Base-by-base conservation (phyloP, 768 basidiomycete species). In the Tricholoma terreum region DNA sequence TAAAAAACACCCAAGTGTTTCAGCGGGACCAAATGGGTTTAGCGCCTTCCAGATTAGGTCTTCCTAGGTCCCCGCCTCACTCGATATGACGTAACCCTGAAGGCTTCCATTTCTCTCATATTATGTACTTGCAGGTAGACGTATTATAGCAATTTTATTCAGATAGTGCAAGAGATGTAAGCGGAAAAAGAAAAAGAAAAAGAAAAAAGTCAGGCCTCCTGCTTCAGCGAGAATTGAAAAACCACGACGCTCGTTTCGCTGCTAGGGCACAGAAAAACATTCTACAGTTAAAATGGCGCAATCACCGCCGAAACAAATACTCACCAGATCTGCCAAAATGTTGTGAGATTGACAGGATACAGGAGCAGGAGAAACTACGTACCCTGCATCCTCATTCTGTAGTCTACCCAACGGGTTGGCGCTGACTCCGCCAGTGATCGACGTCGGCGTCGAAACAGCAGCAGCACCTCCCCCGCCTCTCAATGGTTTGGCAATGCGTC, bases 401-500 rank as follows among this genome's bases (percentile, higher is more conserved):
- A 93, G 63, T 69, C 90, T 80, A 22, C 81, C 69, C 61, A 94
- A 69, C 17, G 90, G 83, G 70, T 84, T 91, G 27, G 82, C 77
- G 48, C 80, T 72, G n/a, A 74, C 73, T 30, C 77, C 73, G 34
- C 77, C 71, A 55, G 74, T 60, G 53, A 77, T 72, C 56, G 80
- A 65, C 42, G 74, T 65, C 60, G 81, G 75, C 50, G 74, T 65
- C 40, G 76, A 67, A 43, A 70, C 71, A 19, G 80, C 66, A 35
- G 75, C 65, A 36, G 77, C 77, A 56, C 94, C 94, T 42, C 96
- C 95, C 19, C 93, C 94, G 12, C 96, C 97, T 62, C 96, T 83
- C 55, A 99, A 77, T 24, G 97, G 97, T 75, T 98, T 98, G 33
- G 96, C 96, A 61, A 99, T 98, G 38, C 96, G 85, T 42, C 95